Base-by-base conservation (phyloP, 352 stramenopile species). In the Thalassiosira exigua region DNA sequence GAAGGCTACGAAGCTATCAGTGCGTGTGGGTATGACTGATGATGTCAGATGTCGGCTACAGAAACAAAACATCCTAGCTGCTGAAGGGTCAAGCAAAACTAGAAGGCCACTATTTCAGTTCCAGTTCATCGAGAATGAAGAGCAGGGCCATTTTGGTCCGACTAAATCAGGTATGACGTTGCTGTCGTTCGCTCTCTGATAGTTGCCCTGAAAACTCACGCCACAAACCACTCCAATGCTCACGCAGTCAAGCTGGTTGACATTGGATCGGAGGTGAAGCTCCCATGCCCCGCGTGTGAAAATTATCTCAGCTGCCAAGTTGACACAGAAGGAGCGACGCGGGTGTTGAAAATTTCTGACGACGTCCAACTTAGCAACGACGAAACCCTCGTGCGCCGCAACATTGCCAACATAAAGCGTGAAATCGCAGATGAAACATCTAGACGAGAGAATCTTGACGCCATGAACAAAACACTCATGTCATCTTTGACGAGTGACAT, bases 281-380 rank as follows among this genome's bases (percentile, higher is more conserved):
- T 94, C 26, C 82, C 88, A 29, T 78, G 80, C 48, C 84, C 85
- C 66, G 44, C 50, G 39, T 52, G 52, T 29, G 81, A 82, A 53
- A 83, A 66, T 7, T 82, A 48, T 71, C 51, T 94, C n/a, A 62
- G 82, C 46, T 92, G 88, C 59, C 69, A 86, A 53, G 85, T 94
- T 57, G 85, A 95, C 58, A 88, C 89, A 60, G 79, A 92, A 74
- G 90, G 88, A 42, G 79, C 73, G 36, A 94, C 85, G 24, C 75
- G 87, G 46, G 82, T 92, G n/a, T 53, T 95, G n/a, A 71, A 92
- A 44, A 59, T 94, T 27, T 91, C 79, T 53, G 87, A 94, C 74
- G 77, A 83, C 17, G 41, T 29, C 11, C 52, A 26, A 44, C 53
- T 52, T 53, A 65, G n/a, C 36, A 61, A 87, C 57, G 85, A 92